Base-by-base conservation (phyloP, 768 basidiomycete genomes). In the Tylopilus sp. region DNA sequence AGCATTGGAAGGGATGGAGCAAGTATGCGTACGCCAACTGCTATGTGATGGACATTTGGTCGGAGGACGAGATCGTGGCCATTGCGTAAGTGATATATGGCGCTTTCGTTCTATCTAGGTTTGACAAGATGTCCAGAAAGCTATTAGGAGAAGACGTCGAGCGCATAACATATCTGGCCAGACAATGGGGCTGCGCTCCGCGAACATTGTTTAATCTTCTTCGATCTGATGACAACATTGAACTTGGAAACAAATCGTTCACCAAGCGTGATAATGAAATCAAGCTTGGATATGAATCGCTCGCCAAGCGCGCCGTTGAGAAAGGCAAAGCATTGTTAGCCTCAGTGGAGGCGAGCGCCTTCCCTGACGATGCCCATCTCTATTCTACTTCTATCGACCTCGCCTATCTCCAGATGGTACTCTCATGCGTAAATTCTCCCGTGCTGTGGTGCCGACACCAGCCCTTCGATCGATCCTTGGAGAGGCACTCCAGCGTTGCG, bases 1-100 rank as follows among this genome's bases (percentile, higher is more conserved):
- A 5, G 0, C 29, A 25, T 7, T 53, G 47, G 43, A 38, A 45
- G 3, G 26, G 30, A 12, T 56, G 51, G 52, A 49, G 30, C 6
- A 45, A 45, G 9, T 22, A 42, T 2, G 13, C 2, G 4, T 5
- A 6, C 0, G 45, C 45, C 1, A 0, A 22, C 10, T 19, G 33
- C n/a, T 48, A 52, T 16, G 7, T 52, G 1, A 52, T 53, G 46
- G 30, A 53, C 8, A 16, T 56, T 12, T 57, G 48, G 48, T n/a
- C 52, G 4, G 24, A 30, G 14, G 2, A 43, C 5, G 56, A 55
- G 17, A 26, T 50, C 4, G 10, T 0, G 14, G 7, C 37, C 11
- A 41, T 51, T 0, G 34, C 40, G 48, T 55, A 13, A 33, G 49
- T 45, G 22, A 17, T 22, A 11, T 10, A 42, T 33, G 19, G 8